phyloP scores from a whole-genome alignment of 495 filamentous ascomycete species.

The Penicillium taxi region DNA sequence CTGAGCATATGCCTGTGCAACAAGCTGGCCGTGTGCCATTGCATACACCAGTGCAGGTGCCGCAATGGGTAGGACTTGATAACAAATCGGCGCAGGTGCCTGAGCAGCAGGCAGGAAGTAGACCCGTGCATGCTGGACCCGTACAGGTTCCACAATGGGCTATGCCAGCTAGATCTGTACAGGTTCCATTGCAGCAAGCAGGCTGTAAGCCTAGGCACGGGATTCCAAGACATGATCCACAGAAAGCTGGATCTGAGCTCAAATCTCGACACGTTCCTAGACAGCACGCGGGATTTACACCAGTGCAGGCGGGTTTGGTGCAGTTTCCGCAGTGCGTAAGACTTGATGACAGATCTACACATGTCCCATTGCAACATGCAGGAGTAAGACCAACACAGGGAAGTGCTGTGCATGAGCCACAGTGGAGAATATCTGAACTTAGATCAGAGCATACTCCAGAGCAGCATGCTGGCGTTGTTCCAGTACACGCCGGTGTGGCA shows the following conservation, averaged over 20 bases:
- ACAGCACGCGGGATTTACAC: conserved; percentile 5
- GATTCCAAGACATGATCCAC: conserved; percentile 6
- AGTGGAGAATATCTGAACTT: conserved; percentile 4
- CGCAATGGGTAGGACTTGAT: too few relatives aligned
- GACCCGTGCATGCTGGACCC: conserved; percentile 6
- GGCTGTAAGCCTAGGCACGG: conserved; percentile 8
- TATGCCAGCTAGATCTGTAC: conserved; percentile 5
- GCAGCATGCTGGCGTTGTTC: conserved; percentile 10
- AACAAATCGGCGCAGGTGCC: too few relatives aligned
- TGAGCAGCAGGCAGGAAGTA: conserved; percentile 9
- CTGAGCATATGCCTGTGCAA: conserved; percentile 10
- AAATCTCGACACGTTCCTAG: conserved; percentile 8
- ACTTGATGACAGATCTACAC: conserved; percentile 5
- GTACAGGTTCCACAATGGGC: conserved; percentile 4
- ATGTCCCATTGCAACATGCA: conserved; percentile 7
- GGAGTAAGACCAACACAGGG: conserved; percentile 9
- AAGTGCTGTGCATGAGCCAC: conserved; percentile 7
- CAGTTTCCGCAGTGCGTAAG: conserved; percentile 6
- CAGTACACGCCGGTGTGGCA: conserved; percentile 3
- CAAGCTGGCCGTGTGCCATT: conserved; percentile 8
- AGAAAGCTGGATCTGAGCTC: conserved; percentile 3
- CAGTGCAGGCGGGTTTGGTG: conserved; percentile 1
- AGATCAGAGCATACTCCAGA: conserved; percentile 12
- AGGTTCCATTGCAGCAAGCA: conserved; percentile 7
- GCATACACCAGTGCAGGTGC: too few relatives aligned